Percentiles rank a stretch among this genome's conserved stretches.
Evolutionary conservation across 2,329 filamentous ascomycete species (phyloP).

Genomic region (Ophiostoma ips): DNA sequence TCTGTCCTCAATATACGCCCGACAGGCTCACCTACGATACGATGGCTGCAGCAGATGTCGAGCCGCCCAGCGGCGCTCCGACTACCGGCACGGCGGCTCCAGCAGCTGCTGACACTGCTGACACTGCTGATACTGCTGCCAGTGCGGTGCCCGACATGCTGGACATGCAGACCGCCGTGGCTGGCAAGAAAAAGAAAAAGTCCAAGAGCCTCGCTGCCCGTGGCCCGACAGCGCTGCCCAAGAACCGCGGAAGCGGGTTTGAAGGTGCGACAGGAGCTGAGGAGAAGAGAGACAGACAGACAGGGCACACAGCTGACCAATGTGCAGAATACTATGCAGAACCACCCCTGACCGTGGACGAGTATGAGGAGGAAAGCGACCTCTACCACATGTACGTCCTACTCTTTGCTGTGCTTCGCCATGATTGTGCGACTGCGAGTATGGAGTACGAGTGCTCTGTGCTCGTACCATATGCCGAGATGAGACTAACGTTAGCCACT

Average conservation of each 20-base stretch:
- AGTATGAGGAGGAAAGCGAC: slow-evolving; percentile 48
- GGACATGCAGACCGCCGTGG: slow-evolving; percentile 1
- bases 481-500: neutral
- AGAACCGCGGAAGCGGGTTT: slow-evolving; percentile 48
- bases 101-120: neutral
- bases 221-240: slow-evolving; percentile 28
- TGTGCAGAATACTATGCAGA: slow-evolving; percentile 59
- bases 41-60: neutral
- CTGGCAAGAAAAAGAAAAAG: slow-evolving; percentile 25
- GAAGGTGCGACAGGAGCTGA: slow-evolving; percentile 32
- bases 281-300: too few relatives aligned
- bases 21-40: too few relatives aligned
- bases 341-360: slow-evolving; percentile 56
- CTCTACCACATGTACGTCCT: slow-evolving; percentile 51
- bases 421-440: too few relatives aligned
- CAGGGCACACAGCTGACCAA: neutral
- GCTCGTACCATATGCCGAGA: neutral
- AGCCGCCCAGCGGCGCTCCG: neutral
- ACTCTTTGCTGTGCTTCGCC: neutral
- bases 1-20: too few relatives aligned
- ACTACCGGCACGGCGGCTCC: too few relatives aligned
- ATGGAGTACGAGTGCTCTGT: too few relatives aligned
- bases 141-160: neutral
- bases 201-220: slow-evolving; percentile 23
- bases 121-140: neutral